Percentiles rank a stretch among this genome's conserved stretches.
Conservation (phyloP, 176 grass and related monocot genomes). For the Calamus simplicifolius region DNA sequence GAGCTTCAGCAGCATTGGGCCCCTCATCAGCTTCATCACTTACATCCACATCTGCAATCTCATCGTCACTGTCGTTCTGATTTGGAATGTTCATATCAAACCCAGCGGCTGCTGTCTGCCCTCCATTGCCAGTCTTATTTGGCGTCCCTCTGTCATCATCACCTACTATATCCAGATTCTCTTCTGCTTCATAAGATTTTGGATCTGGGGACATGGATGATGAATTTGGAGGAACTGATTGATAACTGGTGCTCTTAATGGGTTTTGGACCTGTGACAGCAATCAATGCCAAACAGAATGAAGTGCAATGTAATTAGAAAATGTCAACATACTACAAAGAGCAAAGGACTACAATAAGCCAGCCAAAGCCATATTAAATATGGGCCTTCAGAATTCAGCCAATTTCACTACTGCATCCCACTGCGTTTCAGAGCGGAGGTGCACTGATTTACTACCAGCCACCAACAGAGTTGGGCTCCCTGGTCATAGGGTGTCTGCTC, state of each 20-base stretch:
- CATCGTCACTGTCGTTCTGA: constrained; percentile 60
- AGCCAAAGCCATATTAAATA: no score
- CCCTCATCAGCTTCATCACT: constrained; percentile 62
- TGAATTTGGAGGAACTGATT: constrained; percentile 36
- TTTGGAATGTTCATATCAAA: constrained; percentile 72
- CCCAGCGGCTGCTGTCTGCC: constrained; percentile 16
- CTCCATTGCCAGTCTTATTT: constrained; percentile 19
- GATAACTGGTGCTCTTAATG: constrained; percentile 32
- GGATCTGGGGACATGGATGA: constrained; percentile 46
- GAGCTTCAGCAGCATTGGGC: constrained; percentile 65
- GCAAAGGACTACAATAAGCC: not conserved
- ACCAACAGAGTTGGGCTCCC: no score
- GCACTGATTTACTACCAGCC: no score
- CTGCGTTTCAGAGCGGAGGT: no score
- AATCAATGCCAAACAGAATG: no score
- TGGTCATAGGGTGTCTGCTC: no score
- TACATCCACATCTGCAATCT: constrained; percentile 83
- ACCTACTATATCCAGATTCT: constrained; percentile 80
- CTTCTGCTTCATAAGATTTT: constrained; percentile 37
- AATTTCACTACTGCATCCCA: no score
- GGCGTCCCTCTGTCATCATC: constrained; percentile 57
- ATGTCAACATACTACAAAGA: not conserved
- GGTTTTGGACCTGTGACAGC: constrained; percentile 30
- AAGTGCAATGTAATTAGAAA: no score
- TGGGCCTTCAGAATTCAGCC: no score